Evolutionary conservation across 108 stramenopile species (phyloP).

Genomic region (Chaetoceros tenuissimus): DNA sequence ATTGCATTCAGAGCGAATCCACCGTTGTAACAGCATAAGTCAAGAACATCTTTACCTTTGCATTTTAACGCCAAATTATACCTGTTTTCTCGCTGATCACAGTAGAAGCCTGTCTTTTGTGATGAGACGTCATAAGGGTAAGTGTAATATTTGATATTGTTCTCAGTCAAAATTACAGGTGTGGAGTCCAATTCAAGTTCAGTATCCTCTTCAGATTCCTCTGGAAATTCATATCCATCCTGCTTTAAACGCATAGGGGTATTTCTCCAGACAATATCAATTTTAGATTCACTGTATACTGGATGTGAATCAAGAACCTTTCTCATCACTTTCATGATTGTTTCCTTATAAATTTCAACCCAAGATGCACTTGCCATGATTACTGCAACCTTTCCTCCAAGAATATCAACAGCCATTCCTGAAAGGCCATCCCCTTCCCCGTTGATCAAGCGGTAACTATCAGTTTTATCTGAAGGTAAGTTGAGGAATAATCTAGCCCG

Average conservation of each 20-base stretch:
- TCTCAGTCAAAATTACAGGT: conserved; percentile 50
- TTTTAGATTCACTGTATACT: conserved; percentile 4
- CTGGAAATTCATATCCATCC: conserved; percentile 51
- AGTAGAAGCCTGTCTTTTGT: conserved; percentile 97
- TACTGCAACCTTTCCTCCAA: conserved; percentile 62
- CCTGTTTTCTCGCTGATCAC: conserved; percentile 94
- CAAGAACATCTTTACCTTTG: conserved; percentile 62
- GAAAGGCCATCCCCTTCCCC: conserved; percentile 92
- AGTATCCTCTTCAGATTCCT: conserved; percentile 10
- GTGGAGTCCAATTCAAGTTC: conserved; percentile 17
- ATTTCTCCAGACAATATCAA: conserved; percentile 64
- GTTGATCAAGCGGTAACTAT: conserved; percentile 82
- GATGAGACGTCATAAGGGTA: conserved; percentile 51
- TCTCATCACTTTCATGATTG: conserved; percentile 36
- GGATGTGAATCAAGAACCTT: conserved; percentile 12
- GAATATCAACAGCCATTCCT: conserved; percentile 87
- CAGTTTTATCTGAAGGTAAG: conserved; percentile 36
- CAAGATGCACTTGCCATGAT: conserved; percentile 86
- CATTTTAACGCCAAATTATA: conserved; percentile 40
- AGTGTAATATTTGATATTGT: conserved; percentile 70
- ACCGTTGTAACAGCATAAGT: conserved; percentile 86
- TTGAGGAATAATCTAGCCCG: conserved; percentile 5
- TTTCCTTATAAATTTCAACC: conserved; percentile 76
- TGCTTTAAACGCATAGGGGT: conserved; percentile 59
- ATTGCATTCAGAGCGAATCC: conserved; percentile 82